Evolutionary conservation across 2,329 filamentous ascomycete genomes (phyloP).

Genomic region (Botrytis byssoidea): DNA sequence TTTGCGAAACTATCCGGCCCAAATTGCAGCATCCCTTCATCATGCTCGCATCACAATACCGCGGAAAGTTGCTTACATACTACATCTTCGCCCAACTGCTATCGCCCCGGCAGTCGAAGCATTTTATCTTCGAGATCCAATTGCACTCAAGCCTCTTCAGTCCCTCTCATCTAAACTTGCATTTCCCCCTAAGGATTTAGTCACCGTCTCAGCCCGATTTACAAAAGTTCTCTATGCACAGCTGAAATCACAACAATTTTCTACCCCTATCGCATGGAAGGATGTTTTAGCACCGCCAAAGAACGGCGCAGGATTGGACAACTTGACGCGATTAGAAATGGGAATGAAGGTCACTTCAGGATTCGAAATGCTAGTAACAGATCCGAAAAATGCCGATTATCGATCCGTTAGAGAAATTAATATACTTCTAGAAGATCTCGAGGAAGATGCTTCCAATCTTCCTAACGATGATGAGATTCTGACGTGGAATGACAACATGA

Average conservation of each 20-base stretch:
- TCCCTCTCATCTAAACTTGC: constrained; percentile 52
- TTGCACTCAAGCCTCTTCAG: constrained; percentile 68
- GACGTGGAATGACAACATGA: constrained; percentile 59
- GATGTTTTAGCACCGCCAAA: constrained; percentile 39
- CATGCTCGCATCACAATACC: constrained; percentile 72
- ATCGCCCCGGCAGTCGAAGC: constrained; percentile 83
- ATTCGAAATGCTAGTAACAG: constrained; percentile 79
- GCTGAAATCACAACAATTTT: constrained; percentile 80
- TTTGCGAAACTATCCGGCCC: constrained; percentile 75
- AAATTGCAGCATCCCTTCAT: constrained; percentile 75
- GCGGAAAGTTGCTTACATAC: constrained; percentile 74
- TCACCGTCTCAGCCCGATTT: constrained; percentile 76
- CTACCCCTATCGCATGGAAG: constrained; percentile 57
- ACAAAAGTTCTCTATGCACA: constrained; percentile 91
- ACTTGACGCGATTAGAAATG: constrained; percentile 51
- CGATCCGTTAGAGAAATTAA: constrained; percentile 71
- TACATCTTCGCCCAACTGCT: constrained; percentile 72
- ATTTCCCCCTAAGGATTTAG: constrained; percentile 77
- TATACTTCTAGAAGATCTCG: constrained; percentile 70
- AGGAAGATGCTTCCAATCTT: constrained; percentile 45
- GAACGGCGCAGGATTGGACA: constrained; percentile 36
- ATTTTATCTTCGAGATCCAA: constrained; percentile 87
- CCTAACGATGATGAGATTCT: constrained; percentile 73
- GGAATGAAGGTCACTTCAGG: constrained; percentile 91
- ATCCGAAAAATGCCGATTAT: constrained; percentile 66